Base-by-base conservation (phyloP, 2,329 filamentous ascomycete genomes). In the Orbilia oligospora region DNA sequence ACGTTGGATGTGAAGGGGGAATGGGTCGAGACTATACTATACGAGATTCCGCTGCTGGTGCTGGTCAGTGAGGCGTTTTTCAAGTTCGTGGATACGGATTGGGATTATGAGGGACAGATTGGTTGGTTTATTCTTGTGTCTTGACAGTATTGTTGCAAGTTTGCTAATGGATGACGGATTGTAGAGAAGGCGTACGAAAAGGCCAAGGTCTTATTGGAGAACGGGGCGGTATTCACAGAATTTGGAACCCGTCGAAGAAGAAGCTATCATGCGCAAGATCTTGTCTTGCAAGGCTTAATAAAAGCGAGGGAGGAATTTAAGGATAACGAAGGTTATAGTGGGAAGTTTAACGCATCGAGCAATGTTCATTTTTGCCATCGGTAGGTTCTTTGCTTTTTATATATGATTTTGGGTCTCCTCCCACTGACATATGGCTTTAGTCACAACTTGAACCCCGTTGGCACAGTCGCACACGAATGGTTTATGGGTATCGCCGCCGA, bases 401-500 rank as follows among this genome's bases (percentile, higher is more conserved):
- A 44, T n/a, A 4, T 2, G 2, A 27, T 44, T 20, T 10, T 27
- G 14, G 20, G 3, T 38, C 18, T 27, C 70, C 30, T 8, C 56
- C 44, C 4, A 66, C 18, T 41, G 20, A 41, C 8, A 16, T 14
- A 33, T 71, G 33, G 9, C 3, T 12, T 46, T 51, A 81, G 93
- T 82, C 95, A 97, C 85, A 90, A 90, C 53, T 90, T 97, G 55
- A 86, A 90, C 2, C 94, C 96, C 0, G 89, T 98, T 12, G 96
- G 96, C 4, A 99, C 96, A 0, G 91, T 93, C 1, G 96, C 96
- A 0, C 96, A 99, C 83, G 96, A 99, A 85, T 99, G 96, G 96
- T 98, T 97, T 87, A 99, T 99, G 96, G 94, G 93, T 49, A 95
- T 97, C 80, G 96, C 96, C 0, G 94, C 96, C 46, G 93, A 97